These are phyloP conservation scores for Secale cereale DNA, from an alignment of 176 grass and related monocot species.

Conservation along the genomic window DNA sequence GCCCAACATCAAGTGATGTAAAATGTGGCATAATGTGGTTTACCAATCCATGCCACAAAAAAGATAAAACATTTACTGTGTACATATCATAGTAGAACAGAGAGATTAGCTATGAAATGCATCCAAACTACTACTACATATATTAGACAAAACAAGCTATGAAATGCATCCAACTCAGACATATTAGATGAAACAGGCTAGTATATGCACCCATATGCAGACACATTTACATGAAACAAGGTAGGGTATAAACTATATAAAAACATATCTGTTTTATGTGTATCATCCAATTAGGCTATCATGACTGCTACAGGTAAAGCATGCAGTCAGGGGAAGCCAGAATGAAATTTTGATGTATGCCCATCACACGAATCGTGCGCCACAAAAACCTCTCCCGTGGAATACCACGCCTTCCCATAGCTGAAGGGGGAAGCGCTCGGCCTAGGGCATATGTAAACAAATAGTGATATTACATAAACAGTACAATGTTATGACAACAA, in stretches of 20 bases:
- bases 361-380: slow-evolving; percentile 77
- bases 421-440: slow-evolving; percentile 67
- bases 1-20: background rate
- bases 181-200: background rate
- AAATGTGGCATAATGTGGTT: background rate
- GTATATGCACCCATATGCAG: background rate
- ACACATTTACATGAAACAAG: background rate
- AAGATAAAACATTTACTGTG: background rate
- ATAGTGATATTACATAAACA: background rate
- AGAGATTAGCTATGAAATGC: too few relatives aligned
- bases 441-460: slow-evolving; percentile 55
- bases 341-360: slow-evolving; percentile 57
- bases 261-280: background rate
- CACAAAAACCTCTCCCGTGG: slow-evolving; percentile 80
- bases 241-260: background rate
- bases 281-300: slow-evolving; percentile 31
- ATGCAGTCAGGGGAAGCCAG: slow-evolving; percentile 27
- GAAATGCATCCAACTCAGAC: background rate
- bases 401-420: slow-evolving; percentile 83
- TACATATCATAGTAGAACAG: background rate
- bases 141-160: background rate
- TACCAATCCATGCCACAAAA: background rate
- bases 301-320: slow-evolving; percentile 2
- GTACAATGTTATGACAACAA: background rate
- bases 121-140: background rate